These are phyloP conservation scores for Aspergillus sp. DNA, from an alignment of 2,329 filamentous ascomycete genomes.

Conservation along the genomic window DNA sequence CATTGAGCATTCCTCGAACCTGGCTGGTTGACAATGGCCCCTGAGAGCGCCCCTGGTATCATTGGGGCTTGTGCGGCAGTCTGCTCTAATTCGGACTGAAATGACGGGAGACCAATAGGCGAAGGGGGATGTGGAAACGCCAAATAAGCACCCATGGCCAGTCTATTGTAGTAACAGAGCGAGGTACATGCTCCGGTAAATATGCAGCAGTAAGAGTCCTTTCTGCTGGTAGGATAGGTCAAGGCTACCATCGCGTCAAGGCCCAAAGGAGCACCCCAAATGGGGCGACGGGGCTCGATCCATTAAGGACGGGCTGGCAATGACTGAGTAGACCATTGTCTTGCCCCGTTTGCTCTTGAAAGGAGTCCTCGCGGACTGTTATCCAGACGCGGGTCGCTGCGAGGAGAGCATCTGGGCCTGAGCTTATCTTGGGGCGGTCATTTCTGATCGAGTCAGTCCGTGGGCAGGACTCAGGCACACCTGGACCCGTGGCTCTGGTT, in stretches of 20 bases:
- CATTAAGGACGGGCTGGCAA: not conserved
- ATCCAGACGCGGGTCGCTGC: not conserved
- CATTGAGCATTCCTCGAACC: not conserved
- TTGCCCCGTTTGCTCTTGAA: not conserved
- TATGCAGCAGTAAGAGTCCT: not conserved
- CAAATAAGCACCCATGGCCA: not conserved
- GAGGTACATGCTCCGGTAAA: not conserved
- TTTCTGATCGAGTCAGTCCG: not conserved
- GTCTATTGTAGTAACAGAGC: not conserved
- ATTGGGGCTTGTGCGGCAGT: not conserved
- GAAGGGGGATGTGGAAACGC: not conserved
- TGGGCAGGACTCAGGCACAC: constrained; percentile 13
- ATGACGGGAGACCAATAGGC: not conserved
- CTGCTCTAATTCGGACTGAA: not conserved
- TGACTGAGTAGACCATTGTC: not conserved
- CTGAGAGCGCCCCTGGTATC: not conserved
- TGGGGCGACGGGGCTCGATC: not conserved
- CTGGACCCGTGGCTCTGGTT: constrained; percentile 28
- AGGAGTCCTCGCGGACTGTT: not conserved
- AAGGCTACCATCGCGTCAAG: not conserved
- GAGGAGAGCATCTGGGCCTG: not conserved
- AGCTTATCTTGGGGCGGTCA: constrained; percentile 1
- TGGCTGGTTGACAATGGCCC: not conserved
- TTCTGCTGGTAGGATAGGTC: not conserved
- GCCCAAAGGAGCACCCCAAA: not conserved